These are phyloP conservation scores for Boletus sensibilis DNA, from an alignment of 768 basidiomycete genomes.

Conservation along the genomic window DNA sequence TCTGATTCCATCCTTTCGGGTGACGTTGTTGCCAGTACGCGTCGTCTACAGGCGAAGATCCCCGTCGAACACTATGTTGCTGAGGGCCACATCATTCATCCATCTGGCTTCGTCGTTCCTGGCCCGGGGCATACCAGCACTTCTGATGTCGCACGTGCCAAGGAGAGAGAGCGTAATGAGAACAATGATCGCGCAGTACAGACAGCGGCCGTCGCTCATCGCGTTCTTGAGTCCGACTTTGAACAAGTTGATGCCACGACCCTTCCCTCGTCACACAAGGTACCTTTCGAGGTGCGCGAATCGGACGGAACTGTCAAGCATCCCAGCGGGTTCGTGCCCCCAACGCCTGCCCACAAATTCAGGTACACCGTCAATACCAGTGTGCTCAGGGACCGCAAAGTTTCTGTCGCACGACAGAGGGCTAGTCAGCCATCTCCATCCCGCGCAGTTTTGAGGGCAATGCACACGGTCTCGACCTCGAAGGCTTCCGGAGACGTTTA, in stretches of 20 bases:
- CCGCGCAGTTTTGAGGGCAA: slow-evolving; percentile 17
- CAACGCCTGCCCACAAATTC: slow-evolving; percentile 41
- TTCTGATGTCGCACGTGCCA: slow-evolving; percentile 23
- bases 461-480: slow-evolving; percentile 18
- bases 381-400: slow-evolving; percentile 19
- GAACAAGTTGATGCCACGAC: slow-evolving; percentile 27
- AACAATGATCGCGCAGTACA: slow-evolving; percentile 23
- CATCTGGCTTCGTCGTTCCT: slow-evolving; percentile 33
- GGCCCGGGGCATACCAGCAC: slow-evolving; percentile 29
- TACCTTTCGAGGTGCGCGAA: slow-evolving; percentile 42
- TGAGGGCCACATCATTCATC: slow-evolving; percentile 20
- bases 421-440: slow-evolving; percentile 13
- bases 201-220: slow-evolving; percentile 31
- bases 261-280: slow-evolving; percentile 33
- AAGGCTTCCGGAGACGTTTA: slow-evolving; percentile 14
- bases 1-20: slow-evolving; percentile 19
- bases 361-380: slow-evolving; percentile 15
- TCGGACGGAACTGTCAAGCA: slow-evolving; percentile 40
- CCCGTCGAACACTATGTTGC: slow-evolving; percentile 26
- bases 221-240: slow-evolving; percentile 33
- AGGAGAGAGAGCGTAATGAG: slow-evolving; percentile 26
- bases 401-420: slow-evolving; percentile 8
- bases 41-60: slow-evolving; percentile 28
- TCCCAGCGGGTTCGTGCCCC: slow-evolving; percentile 44
- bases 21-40: slow-evolving; percentile 29